Evolutionary conservation across 352 stramenopile genomes (phyloP), one percentile per base, ranked within the genome.

Genomic region (Phytophthora chlamydospora): DNA sequence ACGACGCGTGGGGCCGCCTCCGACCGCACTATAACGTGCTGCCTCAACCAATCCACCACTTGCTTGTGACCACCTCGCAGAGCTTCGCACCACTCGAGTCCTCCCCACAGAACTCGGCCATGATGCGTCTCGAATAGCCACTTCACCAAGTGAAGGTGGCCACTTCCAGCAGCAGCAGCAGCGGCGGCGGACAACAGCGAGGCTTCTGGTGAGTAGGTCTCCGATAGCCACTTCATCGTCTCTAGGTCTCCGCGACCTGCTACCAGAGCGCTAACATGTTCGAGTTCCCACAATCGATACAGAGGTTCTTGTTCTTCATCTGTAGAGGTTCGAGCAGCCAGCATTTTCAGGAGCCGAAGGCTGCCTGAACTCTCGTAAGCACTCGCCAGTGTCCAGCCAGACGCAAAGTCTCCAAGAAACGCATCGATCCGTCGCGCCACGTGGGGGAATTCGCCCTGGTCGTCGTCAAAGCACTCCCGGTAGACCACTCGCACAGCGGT

Each of bases 401-500:
- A 27, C 24, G 24, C 24, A 27, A 27, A 27, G 24, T 14, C 38
- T 43, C n/a, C 38, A 2, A 50, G 27, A 36, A 50, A 50, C 9
- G 14, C 24, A 17, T 38, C 27, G 7, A 36, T 21, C 9, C 43
- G 43, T 31, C 43, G 43, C 24, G 43, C 43, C 10, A 36, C 27
- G 27, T 50, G 43, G n/a, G 43, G 43, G 6, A 50, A 21, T 5
- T 50, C 43, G 24, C 24, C 43, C 43, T 17, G 32, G 52, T 46
- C 34, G 19, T 29, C 32, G 12, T 19, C 21, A 12, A 60, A 49
- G 6, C 52, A 45, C 31, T 52, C 19, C 13, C 32, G 39, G 29
- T 44, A 34, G 17, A 60, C 52, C 34, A 36, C 31, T 7, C 43
- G 9, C n/a, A 50, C 52, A 10, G 52, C 41, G 6, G 40, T 60